Conservation (phyloP, 257 asterid species). For the Euphrasia confusa region DNA sequence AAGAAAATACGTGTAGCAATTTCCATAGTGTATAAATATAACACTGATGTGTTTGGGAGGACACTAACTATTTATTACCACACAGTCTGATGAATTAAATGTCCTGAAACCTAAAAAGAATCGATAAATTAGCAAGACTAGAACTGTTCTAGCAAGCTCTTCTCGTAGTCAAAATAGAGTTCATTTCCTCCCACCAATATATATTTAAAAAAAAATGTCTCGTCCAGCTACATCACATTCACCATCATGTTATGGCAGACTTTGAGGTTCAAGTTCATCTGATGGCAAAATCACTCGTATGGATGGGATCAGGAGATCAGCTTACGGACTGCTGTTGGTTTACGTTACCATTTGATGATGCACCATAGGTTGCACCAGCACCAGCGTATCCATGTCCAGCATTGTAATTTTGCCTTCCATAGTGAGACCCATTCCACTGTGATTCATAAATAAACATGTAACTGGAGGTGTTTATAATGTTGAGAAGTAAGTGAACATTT, state of each 20-base stretch:
- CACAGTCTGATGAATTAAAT: neutral
- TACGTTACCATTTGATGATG: conserved; percentile 49
- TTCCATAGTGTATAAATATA: neutral
- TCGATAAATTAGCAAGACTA: conserved; percentile 24
- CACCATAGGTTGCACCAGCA: conserved; percentile 38
- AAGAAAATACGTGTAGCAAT: neutral
- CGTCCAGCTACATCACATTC: conserved; percentile 32
- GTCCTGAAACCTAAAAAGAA: conserved; percentile 24
- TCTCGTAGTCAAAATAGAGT: conserved; percentile 25
- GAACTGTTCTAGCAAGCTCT: conserved; percentile 14
- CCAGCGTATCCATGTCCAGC: conserved; percentile 48
- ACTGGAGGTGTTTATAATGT: neutral
- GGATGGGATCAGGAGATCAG: conserved; percentile 26
- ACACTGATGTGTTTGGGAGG: neutral
- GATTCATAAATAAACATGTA: conserved; percentile 17
- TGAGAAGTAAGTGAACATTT: neutral
- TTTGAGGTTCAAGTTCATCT: conserved; percentile 17
- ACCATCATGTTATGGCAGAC: conserved; percentile 21
- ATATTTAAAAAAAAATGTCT: conserved; percentile 2
- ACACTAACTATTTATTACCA: neutral
- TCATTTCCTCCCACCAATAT: neutral
- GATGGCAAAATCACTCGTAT: conserved; percentile 20
- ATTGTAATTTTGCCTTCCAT: conserved; percentile 54
- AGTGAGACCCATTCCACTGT: conserved; percentile 47
- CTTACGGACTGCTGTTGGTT: conserved; percentile 60